Base-by-base conservation (phyloP, 441 rosid species). In the Flueggea neowawraea region DNA sequence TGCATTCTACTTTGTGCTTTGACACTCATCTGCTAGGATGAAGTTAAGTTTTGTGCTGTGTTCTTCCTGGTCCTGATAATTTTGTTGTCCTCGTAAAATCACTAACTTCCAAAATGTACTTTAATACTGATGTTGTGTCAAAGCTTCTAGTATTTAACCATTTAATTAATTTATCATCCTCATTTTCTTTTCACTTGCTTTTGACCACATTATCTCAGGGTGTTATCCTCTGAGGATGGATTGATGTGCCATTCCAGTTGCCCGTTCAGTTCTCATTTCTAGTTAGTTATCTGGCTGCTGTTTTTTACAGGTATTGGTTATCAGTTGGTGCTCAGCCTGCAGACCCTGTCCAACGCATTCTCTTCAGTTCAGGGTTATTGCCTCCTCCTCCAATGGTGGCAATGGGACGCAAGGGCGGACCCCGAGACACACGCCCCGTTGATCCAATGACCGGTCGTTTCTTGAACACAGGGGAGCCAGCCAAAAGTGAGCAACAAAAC, bases 261-360 rank as follows among this genome's bases (percentile, higher is more conserved):
- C 41, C 41, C 9, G 4, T 36, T 36, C 41, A 36, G 41, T 36
- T 36, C 4, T 36, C 41, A 10, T 10, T 4, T 56, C 22, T 10
- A 10, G 14, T 17, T 16, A 28, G 10, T 31, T 56, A 36, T 57
- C 28, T 16, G 50, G 51, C 13, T 69, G 7, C 16, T 41, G 32
- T 12, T 55, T 65, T 62, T 28, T 71, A 45, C 69, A 93, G 97
- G 82, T 90, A 90, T 67, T 93, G 97, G 97, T 69, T 90, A 60
- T 90, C 98, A 6, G 97, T 93, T 57, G 98, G 97, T 67, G 98
- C 96, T 62, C 96, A 88, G 80, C 80, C 97, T 55, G 88, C 97
- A 13, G 92, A 93, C 12, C 97, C 96, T 0, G 95, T 90, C 63
- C 88, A 90, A 53, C 84, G 76, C 54, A 78, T 93, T 53, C 91